Evolutionary conservation across 2,329 filamentous ascomycete species (phyloP).

Genomic region (Zalaria sp.): DNA sequence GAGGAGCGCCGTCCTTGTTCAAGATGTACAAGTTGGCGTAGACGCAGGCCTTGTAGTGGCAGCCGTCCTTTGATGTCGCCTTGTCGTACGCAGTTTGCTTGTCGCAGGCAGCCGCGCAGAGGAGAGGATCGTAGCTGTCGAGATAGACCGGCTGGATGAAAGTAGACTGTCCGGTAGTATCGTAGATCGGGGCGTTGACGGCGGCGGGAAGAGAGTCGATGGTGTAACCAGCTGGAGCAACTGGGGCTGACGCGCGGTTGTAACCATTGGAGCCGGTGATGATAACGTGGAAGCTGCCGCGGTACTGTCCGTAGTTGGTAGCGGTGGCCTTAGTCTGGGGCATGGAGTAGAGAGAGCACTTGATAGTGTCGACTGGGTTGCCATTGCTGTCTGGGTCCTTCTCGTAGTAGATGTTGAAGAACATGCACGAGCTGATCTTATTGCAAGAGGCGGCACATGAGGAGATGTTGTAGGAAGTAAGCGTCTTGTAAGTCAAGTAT

Average conservation of each 20-base stretch:
- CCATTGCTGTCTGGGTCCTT: conserved; percentile 2
- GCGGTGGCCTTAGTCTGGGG: conserved; percentile 15
- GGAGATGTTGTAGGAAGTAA: conserved; percentile 9
- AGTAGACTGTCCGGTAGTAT: conserved; percentile 14
- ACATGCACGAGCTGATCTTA: conserved; percentile 7
- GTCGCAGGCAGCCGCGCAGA: conserved; percentile 14
- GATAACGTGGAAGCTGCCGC: conserved; percentile 21
- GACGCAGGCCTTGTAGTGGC: conserved; percentile 8
- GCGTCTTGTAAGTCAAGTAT: conserved; percentile 3
- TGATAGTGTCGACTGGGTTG: conserved; percentile 10
- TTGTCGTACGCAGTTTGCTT: conserved; percentile 13
- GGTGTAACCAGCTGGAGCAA: conserved; percentile 8
- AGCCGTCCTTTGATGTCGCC: conserved; percentile 8
- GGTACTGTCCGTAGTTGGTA: conserved; percentile 19
- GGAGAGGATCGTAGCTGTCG: conserved; percentile 11
- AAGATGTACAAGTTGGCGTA: conserved; percentile 26
- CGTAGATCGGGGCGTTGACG: conserved; percentile 17
- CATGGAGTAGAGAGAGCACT: conserved; percentile 22
- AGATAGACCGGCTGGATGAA: conserved; percentile 7
- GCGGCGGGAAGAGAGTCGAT: conserved; percentile 17
- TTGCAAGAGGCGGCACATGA: conserved; percentile 10
- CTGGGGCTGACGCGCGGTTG: conserved; percentile 10
- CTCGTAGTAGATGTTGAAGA: conserved; percentile 14
- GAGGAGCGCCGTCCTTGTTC: conserved; percentile 20
- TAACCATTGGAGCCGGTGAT: conserved; percentile 30